A percentile compares a stretch with the other conserved stretches of the same genome.
phyloP scores from a whole-genome alignment of 1,284 basidiomycete species.

The Ustilago xerochloae region DNA sequence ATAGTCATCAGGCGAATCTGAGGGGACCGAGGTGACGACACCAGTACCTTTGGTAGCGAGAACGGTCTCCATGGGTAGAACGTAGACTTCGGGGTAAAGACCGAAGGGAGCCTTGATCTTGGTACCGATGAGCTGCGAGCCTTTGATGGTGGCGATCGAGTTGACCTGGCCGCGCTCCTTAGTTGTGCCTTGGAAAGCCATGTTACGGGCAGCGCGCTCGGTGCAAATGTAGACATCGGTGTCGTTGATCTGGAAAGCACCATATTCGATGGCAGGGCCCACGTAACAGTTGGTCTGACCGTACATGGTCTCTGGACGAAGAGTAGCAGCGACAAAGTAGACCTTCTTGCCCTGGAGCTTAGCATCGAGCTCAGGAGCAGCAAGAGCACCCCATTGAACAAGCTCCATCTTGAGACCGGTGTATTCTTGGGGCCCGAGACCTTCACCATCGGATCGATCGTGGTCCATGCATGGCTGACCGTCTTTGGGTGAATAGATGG shows the following conservation, averaged over 20 bases:
- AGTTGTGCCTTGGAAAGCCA: conserved; percentile 90
- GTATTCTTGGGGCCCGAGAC: conserved; percentile 94
- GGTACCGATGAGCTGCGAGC: conserved; percentile 85
- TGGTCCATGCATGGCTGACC: conserved; percentile 99
- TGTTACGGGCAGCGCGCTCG: conserved; percentile 90
- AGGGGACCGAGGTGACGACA: conserved; percentile 97
- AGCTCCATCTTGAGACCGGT: conserved; percentile 96
- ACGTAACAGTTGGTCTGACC: conserved; percentile 99
- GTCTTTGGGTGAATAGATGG: conserved; percentile 99
- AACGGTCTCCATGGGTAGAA: conserved; percentile 97
- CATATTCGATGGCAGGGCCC: conserved; percentile 89
- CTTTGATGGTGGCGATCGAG: conserved; percentile 69
- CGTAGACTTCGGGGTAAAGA: conserved; percentile 86
- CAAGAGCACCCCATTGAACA: conserved; percentile 70
- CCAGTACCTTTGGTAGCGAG: conserved; percentile 97
- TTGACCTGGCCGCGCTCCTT: conserved; percentile 68
- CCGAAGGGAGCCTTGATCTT: conserved; percentile 90
- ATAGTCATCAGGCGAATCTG: conserved; percentile 98
- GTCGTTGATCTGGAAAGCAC: conserved; percentile 81
- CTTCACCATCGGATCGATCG: conserved; percentile 95
- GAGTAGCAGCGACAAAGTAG: conserved; percentile 91
- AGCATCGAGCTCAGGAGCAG: conserved; percentile 74
- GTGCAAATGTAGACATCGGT: conserved; percentile 84
- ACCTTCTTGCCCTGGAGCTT: conserved; percentile 81
- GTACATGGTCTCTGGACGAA: conserved; percentile 97